Percentiles rank a stretch among this genome's conserved stretches.
Conservation (phyloP, 768 basidiomycete genomes). For the Vishniacozyma victoriae region DNA sequence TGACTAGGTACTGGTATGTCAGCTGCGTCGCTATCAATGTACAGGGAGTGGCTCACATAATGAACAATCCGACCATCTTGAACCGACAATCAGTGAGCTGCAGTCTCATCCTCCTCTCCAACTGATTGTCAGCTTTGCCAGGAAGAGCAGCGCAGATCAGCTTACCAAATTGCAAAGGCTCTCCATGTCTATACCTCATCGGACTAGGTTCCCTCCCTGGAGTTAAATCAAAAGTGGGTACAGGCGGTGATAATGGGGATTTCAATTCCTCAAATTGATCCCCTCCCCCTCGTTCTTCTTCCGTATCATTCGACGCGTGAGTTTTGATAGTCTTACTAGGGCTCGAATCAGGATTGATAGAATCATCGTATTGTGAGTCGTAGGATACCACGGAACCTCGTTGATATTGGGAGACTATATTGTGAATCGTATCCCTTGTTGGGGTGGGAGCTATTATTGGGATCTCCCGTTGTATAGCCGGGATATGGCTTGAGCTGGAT, state of each 20-base stretch:
- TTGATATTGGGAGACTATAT: slow-evolving; percentile 11
- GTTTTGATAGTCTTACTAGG: not conserved
- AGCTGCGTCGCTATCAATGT: no score
- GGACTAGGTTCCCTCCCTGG: slow-evolving; percentile 44
- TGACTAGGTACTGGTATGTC: no score
- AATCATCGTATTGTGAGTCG: no score
- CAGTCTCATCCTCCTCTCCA: not conserved
- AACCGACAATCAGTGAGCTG: not conserved
- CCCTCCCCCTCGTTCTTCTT: not conserved
- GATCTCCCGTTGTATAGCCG: no score
- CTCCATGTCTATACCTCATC: slow-evolving; percentile 42
- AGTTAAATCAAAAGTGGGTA: slow-evolving; percentile 34
- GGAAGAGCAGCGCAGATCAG: not conserved
- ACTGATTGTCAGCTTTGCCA: not conserved
- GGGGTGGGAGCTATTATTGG: no score
- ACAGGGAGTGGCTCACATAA: no score
- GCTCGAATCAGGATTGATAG: slow-evolving; percentile 1
- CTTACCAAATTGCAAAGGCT: slow-evolving; percentile 42
- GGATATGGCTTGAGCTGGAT: no score
- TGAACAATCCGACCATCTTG: no score
- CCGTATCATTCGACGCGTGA: not conserved
- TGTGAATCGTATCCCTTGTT: slow-evolving; percentile 17
- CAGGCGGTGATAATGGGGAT: slow-evolving; percentile 23
- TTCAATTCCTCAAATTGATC: not conserved
- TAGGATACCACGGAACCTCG: slow-evolving; percentile 2